Percentiles rank a stretch among this genome's conserved stretches.
phyloP scores from a whole-genome alignment of 495 filamentous ascomycete genomes.

The Choiromyces venosus region DNA sequence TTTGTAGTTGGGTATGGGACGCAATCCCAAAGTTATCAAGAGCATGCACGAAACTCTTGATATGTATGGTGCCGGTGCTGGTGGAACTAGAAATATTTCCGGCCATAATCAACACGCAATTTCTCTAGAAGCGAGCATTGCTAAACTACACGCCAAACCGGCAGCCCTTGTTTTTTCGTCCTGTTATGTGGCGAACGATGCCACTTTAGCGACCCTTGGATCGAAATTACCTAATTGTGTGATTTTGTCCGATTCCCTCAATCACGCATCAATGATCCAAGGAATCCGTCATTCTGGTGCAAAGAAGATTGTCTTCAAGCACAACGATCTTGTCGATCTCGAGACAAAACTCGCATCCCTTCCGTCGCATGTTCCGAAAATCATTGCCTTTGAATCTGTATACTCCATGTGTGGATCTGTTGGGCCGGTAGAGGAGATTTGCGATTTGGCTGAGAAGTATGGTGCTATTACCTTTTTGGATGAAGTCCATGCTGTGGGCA shows the following conservation, averaged over 20 bases:
- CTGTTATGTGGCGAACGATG: constrained; percentile 97
- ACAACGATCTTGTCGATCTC: constrained; percentile 86
- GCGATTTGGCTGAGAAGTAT: constrained; percentile 93
- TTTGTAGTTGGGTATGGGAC: constrained; percentile 73
- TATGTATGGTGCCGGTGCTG: constrained; percentile 89
- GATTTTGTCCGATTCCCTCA: constrained; percentile 88
- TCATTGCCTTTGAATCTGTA: constrained; percentile 96
- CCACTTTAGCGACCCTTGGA: constrained; percentile 89
- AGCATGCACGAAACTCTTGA: constrained; percentile 93
- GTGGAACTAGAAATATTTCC: constrained; percentile 94
- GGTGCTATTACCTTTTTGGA: constrained; percentile 95
- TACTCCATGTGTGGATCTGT: constrained; percentile 99
- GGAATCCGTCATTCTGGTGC: constrained; percentile 95
- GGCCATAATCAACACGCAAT: constrained; percentile 96
- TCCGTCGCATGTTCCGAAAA: constrained; percentile 79
- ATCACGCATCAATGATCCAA: constrained; percentile 99
- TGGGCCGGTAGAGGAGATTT: constrained; percentile 90
- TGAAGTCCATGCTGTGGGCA: constrained; percentile 96
- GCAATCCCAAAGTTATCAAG: constrained; percentile 79
- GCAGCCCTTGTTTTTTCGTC: constrained; percentile 89
- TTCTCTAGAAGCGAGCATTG: constrained; percentile 72
- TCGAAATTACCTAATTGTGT: constrained; percentile 96
- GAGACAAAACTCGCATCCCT: constrained; percentile 86
- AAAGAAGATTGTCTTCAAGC: constrained; percentile 96
- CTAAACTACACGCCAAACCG: constrained; percentile 84